Conservation (phyloP, 2,329 filamentous ascomycete genomes). For the Fusarium papillatum region DNA sequence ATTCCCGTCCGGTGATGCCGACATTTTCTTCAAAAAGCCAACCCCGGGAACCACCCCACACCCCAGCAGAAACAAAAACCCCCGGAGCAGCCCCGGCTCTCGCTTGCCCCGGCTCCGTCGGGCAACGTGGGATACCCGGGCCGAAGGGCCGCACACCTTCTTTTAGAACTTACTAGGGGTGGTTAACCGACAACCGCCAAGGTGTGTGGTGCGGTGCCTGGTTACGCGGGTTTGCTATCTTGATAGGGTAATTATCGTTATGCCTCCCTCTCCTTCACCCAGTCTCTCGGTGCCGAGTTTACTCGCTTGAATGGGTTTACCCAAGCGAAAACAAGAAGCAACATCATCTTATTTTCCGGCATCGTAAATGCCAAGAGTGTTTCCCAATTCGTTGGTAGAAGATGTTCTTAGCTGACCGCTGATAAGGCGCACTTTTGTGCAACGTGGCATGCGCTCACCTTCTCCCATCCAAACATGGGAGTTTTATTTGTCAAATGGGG, state of each 20-base stretch:
- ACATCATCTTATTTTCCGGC: neutral
- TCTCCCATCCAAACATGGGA: neutral
- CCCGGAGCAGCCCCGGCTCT: slow-evolving; percentile 28
- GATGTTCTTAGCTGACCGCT: neutral
- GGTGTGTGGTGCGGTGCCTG: neutral
- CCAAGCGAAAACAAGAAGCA: neutral
- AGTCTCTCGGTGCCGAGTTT: neutral
- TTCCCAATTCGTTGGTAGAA: neutral
- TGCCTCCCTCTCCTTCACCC: neutral
- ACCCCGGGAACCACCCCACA: neutral
- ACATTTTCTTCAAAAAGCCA: neutral
- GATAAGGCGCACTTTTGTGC: neutral
- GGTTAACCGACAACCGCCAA: slow-evolving; percentile 1
- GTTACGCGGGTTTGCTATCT: neutral
- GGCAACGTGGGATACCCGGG: slow-evolving; percentile 30
- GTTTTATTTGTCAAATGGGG: neutral
- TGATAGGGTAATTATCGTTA: neutral
- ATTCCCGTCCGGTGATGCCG: neutral
- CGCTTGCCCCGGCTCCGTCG: slow-evolving; percentile 36
- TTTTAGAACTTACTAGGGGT: neutral
- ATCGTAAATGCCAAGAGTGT: neutral
- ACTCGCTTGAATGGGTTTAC: neutral
- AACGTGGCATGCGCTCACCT: slow-evolving; percentile 3
- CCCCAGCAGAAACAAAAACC: neutral
- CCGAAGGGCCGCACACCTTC: slow-evolving; percentile 37